These are phyloP conservation scores for Xylaria curta DNA, from an alignment of 495 filamentous ascomycete genomes.

Conservation along the genomic window DNA sequence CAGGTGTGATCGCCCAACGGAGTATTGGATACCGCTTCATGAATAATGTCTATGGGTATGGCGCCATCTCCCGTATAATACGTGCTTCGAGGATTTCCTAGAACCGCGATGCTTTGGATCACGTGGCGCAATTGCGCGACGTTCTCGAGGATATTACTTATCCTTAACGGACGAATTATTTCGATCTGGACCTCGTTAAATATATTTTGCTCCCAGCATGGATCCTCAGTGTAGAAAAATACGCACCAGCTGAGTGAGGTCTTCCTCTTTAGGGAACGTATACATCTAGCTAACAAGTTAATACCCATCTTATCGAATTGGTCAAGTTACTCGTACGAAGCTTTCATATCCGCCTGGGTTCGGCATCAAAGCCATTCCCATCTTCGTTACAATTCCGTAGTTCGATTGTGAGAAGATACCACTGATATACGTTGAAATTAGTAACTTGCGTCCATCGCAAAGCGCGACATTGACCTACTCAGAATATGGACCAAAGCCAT, in stretches of 20 bases:
- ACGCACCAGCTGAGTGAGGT: conserved; percentile 49
- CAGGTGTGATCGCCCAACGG: conserved; percentile 52
- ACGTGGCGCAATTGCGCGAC: conserved; percentile 62
- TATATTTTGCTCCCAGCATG: background rate
- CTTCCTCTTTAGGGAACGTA: conserved; percentile 57
- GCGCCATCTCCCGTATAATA: conserved; percentile 50
- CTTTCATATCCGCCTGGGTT: conserved; percentile 53
- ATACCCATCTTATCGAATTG: background rate
- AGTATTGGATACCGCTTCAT: conserved; percentile 45
- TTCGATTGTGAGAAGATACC: conserved; percentile 63
- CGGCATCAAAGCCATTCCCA: conserved; percentile 59
- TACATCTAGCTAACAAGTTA: conserved; percentile 43
- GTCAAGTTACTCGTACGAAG: conserved; percentile 39
- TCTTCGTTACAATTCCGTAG: conserved; percentile 61
- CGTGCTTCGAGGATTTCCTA: conserved; percentile 50
- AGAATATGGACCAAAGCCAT: conserved; percentile 60
- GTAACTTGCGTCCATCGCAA: background rate
- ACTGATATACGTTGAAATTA: conserved; percentile 19
- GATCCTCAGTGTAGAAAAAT: background rate
- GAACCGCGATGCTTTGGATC: conserved; percentile 54
- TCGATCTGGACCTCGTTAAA: conserved; percentile 38
- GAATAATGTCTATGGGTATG: conserved; percentile 47
- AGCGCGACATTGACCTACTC: conserved; percentile 51
- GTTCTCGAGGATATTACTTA: conserved; percentile 61
- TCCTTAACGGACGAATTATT: conserved; percentile 59